Conservation (phyloP, 345 rosid genomes). For the Populus pruinosa region DNA sequence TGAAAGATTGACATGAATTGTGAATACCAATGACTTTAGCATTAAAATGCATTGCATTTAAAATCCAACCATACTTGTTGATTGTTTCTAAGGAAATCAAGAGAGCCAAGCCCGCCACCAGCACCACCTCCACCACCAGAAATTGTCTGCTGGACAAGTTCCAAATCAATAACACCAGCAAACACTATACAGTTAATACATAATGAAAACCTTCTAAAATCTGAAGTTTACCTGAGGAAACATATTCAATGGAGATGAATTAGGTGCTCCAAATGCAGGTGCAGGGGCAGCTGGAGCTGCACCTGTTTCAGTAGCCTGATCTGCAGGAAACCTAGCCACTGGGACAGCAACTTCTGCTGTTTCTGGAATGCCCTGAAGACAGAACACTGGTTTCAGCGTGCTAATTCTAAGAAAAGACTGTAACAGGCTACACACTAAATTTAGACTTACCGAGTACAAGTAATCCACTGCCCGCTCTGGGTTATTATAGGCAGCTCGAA, state of each 20-base stretch:
- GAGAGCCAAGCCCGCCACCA: constrained; percentile 71
- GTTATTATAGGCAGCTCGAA: constrained; percentile 95
- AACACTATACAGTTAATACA: constrained; percentile 7
- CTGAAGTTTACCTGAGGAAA: constrained; percentile 67
- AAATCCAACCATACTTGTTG: constrained; percentile 54
- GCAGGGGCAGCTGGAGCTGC: constrained; percentile 46
- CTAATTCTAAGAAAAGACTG: constrained; percentile 1
- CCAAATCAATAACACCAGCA: constrained; percentile 13
- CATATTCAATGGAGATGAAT: constrained; percentile 88
- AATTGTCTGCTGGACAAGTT: constrained; percentile 52
- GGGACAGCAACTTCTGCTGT: constrained; percentile 75
- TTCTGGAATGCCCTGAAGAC: constrained; percentile 85
- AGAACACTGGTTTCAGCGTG: constrained; percentile 20
- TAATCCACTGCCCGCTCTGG: constrained; percentile 99
- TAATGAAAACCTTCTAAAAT: constrained; percentile 3
- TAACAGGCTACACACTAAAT: neutral
- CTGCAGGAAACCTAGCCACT: constrained; percentile 41
- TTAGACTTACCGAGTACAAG: constrained; percentile 66
- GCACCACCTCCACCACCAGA: constrained; percentile 39
- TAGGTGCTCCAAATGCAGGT: constrained; percentile 62
- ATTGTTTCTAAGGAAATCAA: constrained; percentile 89
- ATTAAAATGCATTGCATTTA: too few species aligned
- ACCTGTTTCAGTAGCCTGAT: constrained; percentile 54
- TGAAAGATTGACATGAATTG: too few species aligned
- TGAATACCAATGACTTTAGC: too few species aligned